These are phyloP conservation scores for Lathyrus sativus DNA, from an alignment of 306 rosid species.

Conservation along the genomic window DNA sequence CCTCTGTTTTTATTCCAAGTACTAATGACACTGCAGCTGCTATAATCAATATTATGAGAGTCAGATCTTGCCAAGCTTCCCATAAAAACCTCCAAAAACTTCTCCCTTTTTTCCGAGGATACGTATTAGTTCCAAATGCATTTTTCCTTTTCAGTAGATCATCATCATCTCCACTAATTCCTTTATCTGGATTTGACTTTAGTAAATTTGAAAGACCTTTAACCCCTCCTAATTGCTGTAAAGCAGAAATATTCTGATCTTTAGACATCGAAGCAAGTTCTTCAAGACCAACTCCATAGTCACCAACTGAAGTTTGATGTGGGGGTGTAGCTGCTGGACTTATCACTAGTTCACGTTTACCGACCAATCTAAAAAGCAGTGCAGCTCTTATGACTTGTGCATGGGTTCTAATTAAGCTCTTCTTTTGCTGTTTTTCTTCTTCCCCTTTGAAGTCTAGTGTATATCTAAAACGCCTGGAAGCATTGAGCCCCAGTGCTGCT, in stretches of 20 bases:
- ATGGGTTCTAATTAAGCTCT: no score
- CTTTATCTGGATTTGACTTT: constrained; percentile 68
- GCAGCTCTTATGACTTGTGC: no score
- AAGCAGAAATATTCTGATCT: constrained; percentile 61
- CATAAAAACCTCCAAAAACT: constrained; percentile 88
- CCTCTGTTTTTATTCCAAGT: constrained; percentile 93
- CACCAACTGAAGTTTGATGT: constrained; percentile 50
- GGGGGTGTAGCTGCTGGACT: constrained; percentile 51
- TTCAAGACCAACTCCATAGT: constrained; percentile 63
- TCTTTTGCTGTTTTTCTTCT: no score
- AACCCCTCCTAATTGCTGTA: constrained; percentile 84
- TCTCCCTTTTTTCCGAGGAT: constrained; percentile 91
- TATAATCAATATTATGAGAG: constrained; percentile 86
- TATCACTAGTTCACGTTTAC: no score
- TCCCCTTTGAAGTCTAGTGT: no score
- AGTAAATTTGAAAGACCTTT: constrained; percentile 67
- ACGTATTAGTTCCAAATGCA: constrained; percentile 89
- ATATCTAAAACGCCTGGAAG: no score
- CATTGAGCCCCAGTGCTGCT: no score
- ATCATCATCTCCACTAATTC: constrained; percentile 65
- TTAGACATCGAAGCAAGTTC: constrained; percentile 76
- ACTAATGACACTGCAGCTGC: constrained; percentile 89
- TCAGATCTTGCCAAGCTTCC: constrained; percentile 98
- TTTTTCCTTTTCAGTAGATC: constrained; percentile 63
- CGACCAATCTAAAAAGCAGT: no score